Conservation (phyloP, 768 basidiomycete genomes). For the Trametes villosa region DNA sequence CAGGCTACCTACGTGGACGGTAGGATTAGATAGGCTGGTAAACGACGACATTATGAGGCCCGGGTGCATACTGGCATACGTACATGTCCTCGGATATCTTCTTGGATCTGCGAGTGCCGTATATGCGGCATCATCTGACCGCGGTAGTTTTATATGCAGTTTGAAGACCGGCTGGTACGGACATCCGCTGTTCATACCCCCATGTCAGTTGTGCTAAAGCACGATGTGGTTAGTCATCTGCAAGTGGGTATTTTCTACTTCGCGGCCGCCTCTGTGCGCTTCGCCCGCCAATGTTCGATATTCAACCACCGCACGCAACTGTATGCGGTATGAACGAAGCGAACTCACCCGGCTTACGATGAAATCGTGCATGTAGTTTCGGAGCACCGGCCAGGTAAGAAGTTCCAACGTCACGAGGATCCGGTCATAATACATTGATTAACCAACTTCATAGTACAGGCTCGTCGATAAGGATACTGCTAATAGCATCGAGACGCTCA, state of each 20-base stretch:
- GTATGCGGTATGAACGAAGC: no score
- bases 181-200: neutral
- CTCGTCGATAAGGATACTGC: conserved; percentile 4
- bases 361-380: no score
- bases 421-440: conserved; percentile 10
- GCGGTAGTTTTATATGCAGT: neutral
- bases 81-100: neutral
- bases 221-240: no score
- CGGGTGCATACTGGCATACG: no score
- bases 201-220: neutral
- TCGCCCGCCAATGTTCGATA: no score
- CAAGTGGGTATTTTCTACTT: no score
- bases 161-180: neutral
- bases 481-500: neutral
- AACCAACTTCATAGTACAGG: conserved; percentile 15
- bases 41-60: neutral
- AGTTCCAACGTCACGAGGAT: neutral
- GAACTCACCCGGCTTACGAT: no score
- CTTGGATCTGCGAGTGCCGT: neutral
- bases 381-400: neutral
- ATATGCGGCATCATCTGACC: neutral
- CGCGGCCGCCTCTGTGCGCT: no score
- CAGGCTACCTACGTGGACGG: no score
- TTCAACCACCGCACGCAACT: no score
- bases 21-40: no score